Evolutionary conservation across 2,329 filamentous ascomycete species (phyloP), one percentile per base, ranked within the genome.

Genomic region (Purpureocillium takamizusanense): DNA sequence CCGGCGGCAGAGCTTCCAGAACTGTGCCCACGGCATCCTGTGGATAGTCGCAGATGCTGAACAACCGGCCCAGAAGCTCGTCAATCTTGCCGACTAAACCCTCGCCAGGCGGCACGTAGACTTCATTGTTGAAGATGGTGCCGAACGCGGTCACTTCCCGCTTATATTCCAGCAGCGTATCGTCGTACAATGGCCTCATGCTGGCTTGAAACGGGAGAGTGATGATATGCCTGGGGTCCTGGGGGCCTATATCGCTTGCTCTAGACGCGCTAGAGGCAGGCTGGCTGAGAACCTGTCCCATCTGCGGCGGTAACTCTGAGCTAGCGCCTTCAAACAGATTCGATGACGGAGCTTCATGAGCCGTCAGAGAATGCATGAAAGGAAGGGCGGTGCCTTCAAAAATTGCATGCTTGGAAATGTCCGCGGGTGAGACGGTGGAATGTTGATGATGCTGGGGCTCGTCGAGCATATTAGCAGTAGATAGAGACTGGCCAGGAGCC

Each of bases 201-300:
- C 66, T 72, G 12, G 72, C 62, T 13, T 72, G 67, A 44, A 81
- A 69, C 0, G 76, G 73, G 1, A 82, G 57, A 1, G 77, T 78
- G 25, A 81, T 57, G 4, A 70, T 46, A 44, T 71, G 71, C 33
- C 76, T 69, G 39, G 39, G 37, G 4, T 23, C 31, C 33, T 37
- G 33, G 11, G 28, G 23, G 27, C 40, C 33, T 40, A 39, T 33
- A 36, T 37, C 38, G 38, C 33, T 28, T 40, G 49, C 33, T 38
- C 46, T 39, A 38, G 42, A 37, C 39, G 47, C 46, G 32, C 46
- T 46, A 23, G 47, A 55, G 14, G 42, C 46, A 13, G 47, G 42
- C 31, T 54, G 51, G 23, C 40, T 36, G 6, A 49, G 42, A 5
- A 47, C 35, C 31, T 56, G 55, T 3, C 43, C 55, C 51, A 53